Evolutionary conservation across 352 stramenopile species (phyloP).

Genomic region (Phytophthora sp.): DNA sequence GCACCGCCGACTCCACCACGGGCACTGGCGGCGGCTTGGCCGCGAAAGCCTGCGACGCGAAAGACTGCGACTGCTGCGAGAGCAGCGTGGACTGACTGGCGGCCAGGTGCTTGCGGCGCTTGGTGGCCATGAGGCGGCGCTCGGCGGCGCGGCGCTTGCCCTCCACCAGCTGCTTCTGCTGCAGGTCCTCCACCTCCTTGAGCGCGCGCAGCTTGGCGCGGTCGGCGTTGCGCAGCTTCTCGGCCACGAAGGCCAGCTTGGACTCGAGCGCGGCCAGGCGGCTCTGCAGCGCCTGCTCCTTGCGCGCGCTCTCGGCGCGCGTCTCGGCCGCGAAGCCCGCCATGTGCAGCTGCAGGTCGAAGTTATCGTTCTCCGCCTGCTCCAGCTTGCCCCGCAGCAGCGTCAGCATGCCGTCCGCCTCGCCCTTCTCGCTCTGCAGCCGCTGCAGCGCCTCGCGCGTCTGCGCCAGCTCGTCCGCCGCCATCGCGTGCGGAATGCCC

Average conservation of each 20-base stretch:
- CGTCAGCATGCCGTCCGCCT: constrained; percentile 60
- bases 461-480: constrained; percentile 4
- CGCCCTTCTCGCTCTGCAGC: constrained; percentile 56
- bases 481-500: constrained; percentile 4
- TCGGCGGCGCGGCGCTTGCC: constrained; percentile 72
- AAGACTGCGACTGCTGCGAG: constrained; percentile 32
- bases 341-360: constrained; percentile 64
- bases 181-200: constrained; percentile 60
- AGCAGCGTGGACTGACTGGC: constrained; percentile 53
- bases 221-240: constrained; percentile 67
- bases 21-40: constrained; percentile 14
- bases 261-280: constrained; percentile 62
- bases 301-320: constrained; percentile 46
- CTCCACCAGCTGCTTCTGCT: constrained; percentile 63
- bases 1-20: constrained; percentile 41
- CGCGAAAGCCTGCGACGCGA: constrained; percentile 15
- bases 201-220: constrained; percentile 55
- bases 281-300: constrained; percentile 46
- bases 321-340: constrained; percentile 58
- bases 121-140: constrained; percentile 66
- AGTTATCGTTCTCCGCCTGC: constrained; percentile 67
- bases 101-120: constrained; percentile 66
- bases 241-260: constrained; percentile 52
- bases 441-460: constrained; percentile 43
- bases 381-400: constrained; percentile 54